Evolutionary conservation across 805 yeast genomes (phyloP).

Genomic region (Metschnikowia borealis): DNA sequence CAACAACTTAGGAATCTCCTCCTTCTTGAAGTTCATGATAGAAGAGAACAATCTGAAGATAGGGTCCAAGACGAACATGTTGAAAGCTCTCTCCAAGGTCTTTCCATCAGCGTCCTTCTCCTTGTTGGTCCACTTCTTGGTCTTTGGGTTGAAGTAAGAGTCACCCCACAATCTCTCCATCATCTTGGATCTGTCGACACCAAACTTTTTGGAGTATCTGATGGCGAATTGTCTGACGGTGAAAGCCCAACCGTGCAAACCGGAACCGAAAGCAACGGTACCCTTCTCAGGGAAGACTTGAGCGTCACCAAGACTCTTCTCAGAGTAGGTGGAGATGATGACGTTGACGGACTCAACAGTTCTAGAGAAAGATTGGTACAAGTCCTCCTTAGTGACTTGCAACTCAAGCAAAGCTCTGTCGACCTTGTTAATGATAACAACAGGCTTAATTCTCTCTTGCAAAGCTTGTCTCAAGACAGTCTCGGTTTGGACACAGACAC

Average conservation of each 20-base stretch:
- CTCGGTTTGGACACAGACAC: constrained; percentile 99
- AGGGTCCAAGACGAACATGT: constrained; percentile 98
- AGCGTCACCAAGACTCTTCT: constrained; percentile 85
- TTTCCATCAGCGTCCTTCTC: constrained; percentile 94
- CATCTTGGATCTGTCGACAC: constrained; percentile 97
- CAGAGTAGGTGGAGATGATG: constrained; percentile 92
- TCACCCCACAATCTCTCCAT: constrained; percentile 99
- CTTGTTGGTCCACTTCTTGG: constrained; percentile 98
- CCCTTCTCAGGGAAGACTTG: constrained; percentile 99
- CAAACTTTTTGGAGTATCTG: constrained; percentile 98
- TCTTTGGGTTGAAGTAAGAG: constrained; percentile 99
- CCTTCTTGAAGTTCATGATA: constrained; percentile 99
- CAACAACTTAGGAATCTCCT: constrained; percentile 85
- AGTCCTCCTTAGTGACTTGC: constrained; percentile 98
- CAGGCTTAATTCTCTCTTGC: constrained; percentile 99
- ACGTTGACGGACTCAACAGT: constrained; percentile 99
- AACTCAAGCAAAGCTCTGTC: constrained; percentile 99
- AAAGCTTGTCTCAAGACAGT: constrained; percentile 98
- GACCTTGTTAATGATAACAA: constrained; percentile 97
- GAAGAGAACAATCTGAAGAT: constrained; percentile 96
- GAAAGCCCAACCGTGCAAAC: constrained; percentile 99
- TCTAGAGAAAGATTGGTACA: constrained; percentile 97
- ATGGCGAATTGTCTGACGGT: constrained; percentile 97
- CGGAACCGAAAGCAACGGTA: constrained; percentile 99
- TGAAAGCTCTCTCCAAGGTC: constrained; percentile 97